These are phyloP conservation scores for Furcasterigmium furcatum DNA, from an alignment of 2,329 filamentous ascomycete species.

Conservation along the genomic window DNA sequence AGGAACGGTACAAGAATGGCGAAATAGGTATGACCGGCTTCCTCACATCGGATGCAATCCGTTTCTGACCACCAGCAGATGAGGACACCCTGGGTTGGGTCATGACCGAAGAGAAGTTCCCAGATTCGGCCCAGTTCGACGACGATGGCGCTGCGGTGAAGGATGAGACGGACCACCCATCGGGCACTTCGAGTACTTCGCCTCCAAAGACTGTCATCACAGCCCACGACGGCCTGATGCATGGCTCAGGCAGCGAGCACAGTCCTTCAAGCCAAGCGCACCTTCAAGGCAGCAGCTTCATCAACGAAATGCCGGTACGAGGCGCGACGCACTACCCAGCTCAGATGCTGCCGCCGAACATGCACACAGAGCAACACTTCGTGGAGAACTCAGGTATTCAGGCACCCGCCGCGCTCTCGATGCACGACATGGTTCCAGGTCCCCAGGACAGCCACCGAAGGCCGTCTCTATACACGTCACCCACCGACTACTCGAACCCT, in stretches of 20 bases:
- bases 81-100: conserved; percentile 44
- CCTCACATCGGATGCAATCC: neutral
- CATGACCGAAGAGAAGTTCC: conserved; percentile 48
- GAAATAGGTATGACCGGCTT: conserved; percentile 49
- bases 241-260: conserved; percentile 30
- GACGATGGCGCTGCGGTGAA: conserved; percentile 38
- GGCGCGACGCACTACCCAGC: conserved; percentile 30
- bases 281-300: conserved; percentile 29
- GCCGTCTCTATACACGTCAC: conserved; percentile 37
- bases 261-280: conserved; percentile 22
- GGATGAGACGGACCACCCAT: conserved; percentile 38
- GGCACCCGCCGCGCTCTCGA: conserved; percentile 27
- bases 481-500: conserved; percentile 41
- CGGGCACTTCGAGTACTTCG: conserved; percentile 29
- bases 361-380: conserved; percentile 35
- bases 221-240: conserved; percentile 26
- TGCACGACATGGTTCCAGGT: conserved; percentile 42
- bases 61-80: conserved; percentile 31
- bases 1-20: conserved; percentile 53
- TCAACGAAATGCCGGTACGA: conserved; percentile 42
- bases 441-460: conserved; percentile 43
- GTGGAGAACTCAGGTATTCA: conserved; percentile 34
- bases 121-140: conserved; percentile 44
- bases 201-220: conserved; percentile 26
- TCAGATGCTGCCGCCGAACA: conserved; percentile 37